Base-by-base conservation (phyloP, 2,329 filamentous ascomycete species). In the Clathrospora elynae region DNA sequence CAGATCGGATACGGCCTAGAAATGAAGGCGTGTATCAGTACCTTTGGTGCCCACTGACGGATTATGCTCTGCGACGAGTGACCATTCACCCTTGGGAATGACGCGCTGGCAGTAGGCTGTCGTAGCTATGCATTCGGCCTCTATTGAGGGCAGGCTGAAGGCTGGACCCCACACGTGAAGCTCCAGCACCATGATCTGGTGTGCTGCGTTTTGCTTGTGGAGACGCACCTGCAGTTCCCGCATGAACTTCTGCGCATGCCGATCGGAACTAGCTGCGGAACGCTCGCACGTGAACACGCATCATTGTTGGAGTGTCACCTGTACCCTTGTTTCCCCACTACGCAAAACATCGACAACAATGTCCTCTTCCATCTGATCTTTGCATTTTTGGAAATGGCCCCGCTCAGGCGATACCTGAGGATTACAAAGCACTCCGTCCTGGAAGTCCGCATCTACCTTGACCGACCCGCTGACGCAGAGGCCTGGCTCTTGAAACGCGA, bases 401-500 rank as follows among this genome's bases (percentile, higher is more conserved):
- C 91, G 8, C 83, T 96, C 33, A 84, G 91, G 46, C 83, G 91
- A 60, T 96, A 97, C 68, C 79, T 97, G 41, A 84, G 92, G 37
- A 95, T 97, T 59, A 92, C 88, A 41, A 91, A 92, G 66, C 88
- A 90, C 70, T 96, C 92, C 4, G 90, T 96, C 20, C 80, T 99
- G n/a, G 93, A 99, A 78, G 90, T 89, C 53, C 90, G 91, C 54
- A 93, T 99, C 57, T 97, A 97, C 71, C 83, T 96, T 32, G 92
- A 97, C 54, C 91, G 92, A 59, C 93, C 93, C 0, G 83, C 86
- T 9, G 83, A 96, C 48, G 83, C 84, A 16, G 82, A 89, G 54
- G 85, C 86, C 63, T 96, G 95, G 84, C 82, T 99, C 12, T 80
- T 96, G 53, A 86, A 87, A 59, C 79, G 87, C 23, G 83, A 85